A percentile compares a stretch with the other conserved stretches of the same genome.
Conservation (phyloP, 805 yeast species). For the Torulaspora quercuum region DNA sequence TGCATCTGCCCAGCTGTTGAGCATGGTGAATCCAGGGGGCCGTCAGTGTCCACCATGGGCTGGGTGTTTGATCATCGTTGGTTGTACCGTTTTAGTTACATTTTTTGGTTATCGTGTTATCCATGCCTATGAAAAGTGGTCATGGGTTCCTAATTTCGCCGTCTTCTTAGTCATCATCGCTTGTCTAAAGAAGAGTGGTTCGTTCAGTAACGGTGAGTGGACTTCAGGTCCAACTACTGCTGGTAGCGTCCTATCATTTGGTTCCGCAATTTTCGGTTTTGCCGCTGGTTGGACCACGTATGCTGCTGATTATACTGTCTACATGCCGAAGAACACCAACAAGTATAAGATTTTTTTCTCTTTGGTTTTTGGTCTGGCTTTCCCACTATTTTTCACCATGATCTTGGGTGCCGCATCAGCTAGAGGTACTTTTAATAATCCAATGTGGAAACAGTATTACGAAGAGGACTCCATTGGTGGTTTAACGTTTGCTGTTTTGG, state of each 20-base stretch:
- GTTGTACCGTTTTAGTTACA: constrained; percentile 68
- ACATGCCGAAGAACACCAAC: constrained; percentile 66
- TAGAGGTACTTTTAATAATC: constrained; percentile 55
- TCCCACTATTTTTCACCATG: constrained; percentile 69
- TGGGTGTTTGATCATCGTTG: constrained; percentile 69
- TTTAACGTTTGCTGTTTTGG: constrained; percentile 70
- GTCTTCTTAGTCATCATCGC: constrained; percentile 75
- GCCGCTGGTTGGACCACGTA: constrained; percentile 96
- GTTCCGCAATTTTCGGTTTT: constrained; percentile 79
- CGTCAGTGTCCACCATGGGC: constrained; percentile 79
- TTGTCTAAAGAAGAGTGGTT: constrained; percentile 62
- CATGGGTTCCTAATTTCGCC: constrained; percentile 79
- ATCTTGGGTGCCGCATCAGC: constrained; percentile 83
- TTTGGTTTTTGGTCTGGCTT: constrained; percentile 56
- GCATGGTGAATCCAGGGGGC: constrained; percentile 59
- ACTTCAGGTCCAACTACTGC: constrained; percentile 63
- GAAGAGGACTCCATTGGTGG: constrained; percentile 66
- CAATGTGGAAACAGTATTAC: constrained; percentile 50
- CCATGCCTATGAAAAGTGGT: constrained; percentile 76
- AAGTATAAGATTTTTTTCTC: constrained; percentile 58
- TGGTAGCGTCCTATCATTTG: constrained; percentile 74
- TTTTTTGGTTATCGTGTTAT: constrained; percentile 82
- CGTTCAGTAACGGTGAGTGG: constrained; percentile 54
- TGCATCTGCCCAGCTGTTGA: constrained; percentile 80
- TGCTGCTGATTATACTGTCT: constrained; percentile 88